Evolutionary conservation across 169 alveolate species (phyloP).

Genomic region (Cryptosporidium ubiquitum): DNA sequence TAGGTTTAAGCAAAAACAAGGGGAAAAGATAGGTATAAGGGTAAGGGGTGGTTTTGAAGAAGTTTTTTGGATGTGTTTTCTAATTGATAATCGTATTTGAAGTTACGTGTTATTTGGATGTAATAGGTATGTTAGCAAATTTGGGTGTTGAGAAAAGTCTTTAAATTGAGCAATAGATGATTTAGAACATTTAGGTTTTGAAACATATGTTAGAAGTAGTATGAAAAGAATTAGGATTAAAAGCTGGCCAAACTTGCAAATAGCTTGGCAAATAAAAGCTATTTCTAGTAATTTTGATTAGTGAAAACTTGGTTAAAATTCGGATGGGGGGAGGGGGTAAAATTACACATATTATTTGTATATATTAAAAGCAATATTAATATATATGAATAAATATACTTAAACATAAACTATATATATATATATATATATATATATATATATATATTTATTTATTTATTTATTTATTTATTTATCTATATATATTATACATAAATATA

Average conservation of each 20-base stretch:
- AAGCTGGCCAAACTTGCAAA: neutral
- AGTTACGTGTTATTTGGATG: no score
- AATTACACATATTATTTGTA: neutral
- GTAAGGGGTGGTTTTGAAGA: neutral
- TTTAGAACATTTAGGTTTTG: neutral
- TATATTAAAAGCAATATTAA: neutral
- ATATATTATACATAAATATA: no score
- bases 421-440: neutral
- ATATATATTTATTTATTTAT: no score
- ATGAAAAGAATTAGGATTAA: no score
- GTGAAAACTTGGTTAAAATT: neutral
- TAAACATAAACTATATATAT: neutral
- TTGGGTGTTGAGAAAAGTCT: neutral
- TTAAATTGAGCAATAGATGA: no score
- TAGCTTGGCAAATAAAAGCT: neutral
- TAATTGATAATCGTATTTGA: neutral
- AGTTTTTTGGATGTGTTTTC: neutral
- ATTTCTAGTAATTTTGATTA: neutral
- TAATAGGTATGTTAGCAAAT: neutral
- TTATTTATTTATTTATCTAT: no score
- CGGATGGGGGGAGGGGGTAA: constrained; percentile 7
- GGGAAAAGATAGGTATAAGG: neutral
- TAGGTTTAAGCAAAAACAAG: neutral
- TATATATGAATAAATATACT: neutral
- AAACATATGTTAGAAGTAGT: no score